Conservation (phyloP, 2,329 filamentous ascomycete species). For the Fusarium temperatum region DNA sequence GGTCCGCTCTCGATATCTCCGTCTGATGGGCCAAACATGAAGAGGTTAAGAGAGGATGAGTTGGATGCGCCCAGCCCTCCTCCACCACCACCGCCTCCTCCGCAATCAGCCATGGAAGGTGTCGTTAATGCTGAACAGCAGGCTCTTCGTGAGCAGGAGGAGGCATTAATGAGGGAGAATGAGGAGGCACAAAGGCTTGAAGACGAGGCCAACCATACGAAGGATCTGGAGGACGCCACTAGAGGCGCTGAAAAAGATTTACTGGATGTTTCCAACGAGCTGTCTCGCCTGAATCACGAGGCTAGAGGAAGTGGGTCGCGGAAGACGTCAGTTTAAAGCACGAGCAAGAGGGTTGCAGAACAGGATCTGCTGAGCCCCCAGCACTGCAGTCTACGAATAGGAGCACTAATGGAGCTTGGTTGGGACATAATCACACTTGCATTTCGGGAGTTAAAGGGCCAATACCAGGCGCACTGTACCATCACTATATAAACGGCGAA, state of each 20-base stretch:
- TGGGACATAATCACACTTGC: conserved; percentile 34
- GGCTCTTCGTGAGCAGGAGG: conserved; percentile 60
- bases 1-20: conserved; percentile 59
- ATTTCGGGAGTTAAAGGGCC: conserved; percentile 38
- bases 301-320: conserved; percentile 12
- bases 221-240: conserved; percentile 39
- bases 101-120: conserved; percentile 50
- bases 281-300: conserved; percentile 15
- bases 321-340: conserved; percentile 20
- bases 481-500: conserved; percentile 32
- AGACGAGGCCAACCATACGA: conserved; percentile 53
- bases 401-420: conserved; percentile 37
- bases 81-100: conserved; percentile 60
- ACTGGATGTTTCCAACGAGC: conserved; percentile 14
- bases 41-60: conserved; percentile 61
- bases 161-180: conserved; percentile 61
- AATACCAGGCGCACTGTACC: conserved; percentile 35
- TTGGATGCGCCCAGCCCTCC: conserved; percentile 51
- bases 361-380: conserved; percentile 37
- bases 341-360: conserved; percentile 30
- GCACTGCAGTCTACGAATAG: conserved; percentile 28
- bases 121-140: conserved; percentile 54
- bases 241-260: conserved; percentile 36
- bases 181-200: conserved; percentile 64
- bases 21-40: conserved; percentile 64